phyloP scores from a whole-genome alignment of 179 eudicot species.

The Sideroxylon spinosum region DNA sequence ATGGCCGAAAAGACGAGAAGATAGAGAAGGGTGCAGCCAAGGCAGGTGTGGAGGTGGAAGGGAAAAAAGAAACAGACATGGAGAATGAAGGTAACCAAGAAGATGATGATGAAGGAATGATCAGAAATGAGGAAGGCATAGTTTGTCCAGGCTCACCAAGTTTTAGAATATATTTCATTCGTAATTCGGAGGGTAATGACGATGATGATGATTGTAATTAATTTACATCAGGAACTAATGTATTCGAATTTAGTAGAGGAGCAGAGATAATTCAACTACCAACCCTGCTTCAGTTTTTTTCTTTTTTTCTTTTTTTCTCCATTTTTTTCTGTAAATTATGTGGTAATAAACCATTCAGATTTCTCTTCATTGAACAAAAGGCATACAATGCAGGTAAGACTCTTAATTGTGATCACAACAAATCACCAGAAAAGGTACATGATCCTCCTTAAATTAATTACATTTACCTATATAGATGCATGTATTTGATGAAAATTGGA shows the following conservation, averaged over 20 bases:
- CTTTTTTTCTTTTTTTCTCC: no score
- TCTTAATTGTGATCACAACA: not conserved
- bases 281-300: not conserved
- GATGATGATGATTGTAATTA: conserved; percentile 6
- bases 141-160: conserved; percentile 27
- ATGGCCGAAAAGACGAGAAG: not conserved
- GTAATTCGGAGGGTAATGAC: not conserved
- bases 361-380: not conserved
- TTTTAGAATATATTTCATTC: conserved; percentile 31
- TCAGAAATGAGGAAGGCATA: not conserved
- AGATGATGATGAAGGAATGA: not conserved
- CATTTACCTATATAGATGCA: not conserved
- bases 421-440: conserved; percentile 9
- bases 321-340: not conserved
- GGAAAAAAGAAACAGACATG: not conserved
- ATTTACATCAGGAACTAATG: not conserved
- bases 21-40: not conserved
- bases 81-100: not conserved
- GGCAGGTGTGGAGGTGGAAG: not conserved
- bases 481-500: not conserved
- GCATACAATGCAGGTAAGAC: conserved; percentile 13
- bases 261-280: not conserved
- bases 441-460: not conserved
- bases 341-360: not conserved
- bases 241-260: no score